Evolutionary conservation across 1,284 basidiomycete species (phyloP).

Genomic region (Ceratobasidium sp.): DNA sequence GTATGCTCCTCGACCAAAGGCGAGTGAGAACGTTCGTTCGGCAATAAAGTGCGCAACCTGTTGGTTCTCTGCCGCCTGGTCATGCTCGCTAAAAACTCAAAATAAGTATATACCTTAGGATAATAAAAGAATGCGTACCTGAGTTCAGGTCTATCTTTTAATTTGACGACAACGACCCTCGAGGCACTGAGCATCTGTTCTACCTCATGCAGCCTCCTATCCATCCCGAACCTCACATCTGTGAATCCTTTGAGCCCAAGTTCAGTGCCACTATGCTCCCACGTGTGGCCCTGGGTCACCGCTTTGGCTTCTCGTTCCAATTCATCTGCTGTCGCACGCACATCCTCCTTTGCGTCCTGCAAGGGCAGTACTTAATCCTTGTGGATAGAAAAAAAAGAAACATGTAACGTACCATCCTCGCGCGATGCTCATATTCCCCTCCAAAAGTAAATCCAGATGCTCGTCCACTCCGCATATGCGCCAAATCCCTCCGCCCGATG

Average conservation of each 20-base stretch:
- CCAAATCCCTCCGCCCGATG: constrained; percentile 82
- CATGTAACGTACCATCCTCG: constrained; percentile 44
- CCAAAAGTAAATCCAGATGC: constrained; percentile 42
- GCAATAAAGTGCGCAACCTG: constrained; percentile 79
- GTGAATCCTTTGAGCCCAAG: constrained; percentile 77
- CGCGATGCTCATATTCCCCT: constrained; percentile 44
- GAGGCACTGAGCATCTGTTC: constrained; percentile 88
- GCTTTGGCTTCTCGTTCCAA: constrained; percentile 34
- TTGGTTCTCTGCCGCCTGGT: constrained; percentile 83
- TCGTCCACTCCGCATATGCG: constrained; percentile 48
- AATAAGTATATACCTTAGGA: constrained; percentile 9
- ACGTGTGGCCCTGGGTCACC: constrained; percentile 19
- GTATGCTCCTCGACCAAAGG: constrained; percentile 88
- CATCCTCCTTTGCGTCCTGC: constrained; percentile 33
- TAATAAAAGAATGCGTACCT: constrained; percentile 61
- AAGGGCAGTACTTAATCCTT: not conserved
- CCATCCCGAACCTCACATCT: constrained; percentile 85
- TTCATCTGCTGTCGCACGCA: constrained; percentile 40
- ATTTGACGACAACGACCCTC: constrained; percentile 69
- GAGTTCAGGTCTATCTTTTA: constrained; percentile 75
- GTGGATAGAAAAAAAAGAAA: not conserved
- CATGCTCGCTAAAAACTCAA: constrained; percentile 69
- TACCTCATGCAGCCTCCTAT: constrained; percentile 86
- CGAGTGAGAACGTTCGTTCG: constrained; percentile 84
- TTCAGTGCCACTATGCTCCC: constrained; percentile 54